Conservation (phyloP, 2,329 filamentous ascomycete species). For the Alternaria triticimaculans region DNA sequence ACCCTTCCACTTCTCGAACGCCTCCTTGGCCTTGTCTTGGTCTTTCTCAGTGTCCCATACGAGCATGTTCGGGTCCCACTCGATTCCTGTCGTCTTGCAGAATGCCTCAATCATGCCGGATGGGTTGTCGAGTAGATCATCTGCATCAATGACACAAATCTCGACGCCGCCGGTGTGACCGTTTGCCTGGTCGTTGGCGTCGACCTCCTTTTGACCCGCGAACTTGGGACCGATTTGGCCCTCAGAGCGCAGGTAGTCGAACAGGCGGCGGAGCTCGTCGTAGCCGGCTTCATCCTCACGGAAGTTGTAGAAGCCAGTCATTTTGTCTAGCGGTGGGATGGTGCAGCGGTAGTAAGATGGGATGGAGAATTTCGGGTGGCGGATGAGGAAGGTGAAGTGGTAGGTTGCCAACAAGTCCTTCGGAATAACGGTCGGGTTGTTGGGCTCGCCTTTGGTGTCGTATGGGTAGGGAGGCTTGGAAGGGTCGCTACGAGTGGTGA, state of each 20-base stretch:
- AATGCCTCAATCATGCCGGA: conserved; percentile 76
- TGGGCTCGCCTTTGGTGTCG: conserved; percentile 64
- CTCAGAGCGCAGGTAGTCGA: conserved; percentile 78
- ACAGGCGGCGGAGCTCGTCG: conserved; percentile 81
- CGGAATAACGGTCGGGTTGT: conserved; percentile 87
- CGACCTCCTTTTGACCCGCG: conserved; percentile 54
- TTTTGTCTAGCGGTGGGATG: conserved; percentile 79
- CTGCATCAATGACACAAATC: conserved; percentile 89
- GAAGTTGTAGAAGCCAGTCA: conserved; percentile 88
- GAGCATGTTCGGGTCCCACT: conserved; percentile 80
- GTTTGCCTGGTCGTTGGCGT: conserved; percentile 41
- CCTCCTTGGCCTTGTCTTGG: conserved; percentile 70
- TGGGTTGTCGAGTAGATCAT: conserved; percentile 89
- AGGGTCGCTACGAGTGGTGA: conserved; percentile 35
- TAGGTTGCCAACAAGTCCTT: conserved; percentile 75
- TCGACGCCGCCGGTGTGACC: conserved; percentile 57
- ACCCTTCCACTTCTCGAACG: conserved; percentile 96
- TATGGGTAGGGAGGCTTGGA: conserved; percentile 63
- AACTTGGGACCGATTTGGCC: conserved; percentile 74
- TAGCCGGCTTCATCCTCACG: conserved; percentile 90
- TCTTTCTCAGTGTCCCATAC: conserved; percentile 80
- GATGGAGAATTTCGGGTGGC: conserved; percentile 88
- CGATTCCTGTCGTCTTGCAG: conserved; percentile 80
- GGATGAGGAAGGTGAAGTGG: conserved; percentile 96
- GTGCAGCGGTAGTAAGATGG: conserved; percentile 96